Evolutionary conservation across 768 basidiomycete genomes (phyloP).

Genomic region (Mycena amicta): DNA sequence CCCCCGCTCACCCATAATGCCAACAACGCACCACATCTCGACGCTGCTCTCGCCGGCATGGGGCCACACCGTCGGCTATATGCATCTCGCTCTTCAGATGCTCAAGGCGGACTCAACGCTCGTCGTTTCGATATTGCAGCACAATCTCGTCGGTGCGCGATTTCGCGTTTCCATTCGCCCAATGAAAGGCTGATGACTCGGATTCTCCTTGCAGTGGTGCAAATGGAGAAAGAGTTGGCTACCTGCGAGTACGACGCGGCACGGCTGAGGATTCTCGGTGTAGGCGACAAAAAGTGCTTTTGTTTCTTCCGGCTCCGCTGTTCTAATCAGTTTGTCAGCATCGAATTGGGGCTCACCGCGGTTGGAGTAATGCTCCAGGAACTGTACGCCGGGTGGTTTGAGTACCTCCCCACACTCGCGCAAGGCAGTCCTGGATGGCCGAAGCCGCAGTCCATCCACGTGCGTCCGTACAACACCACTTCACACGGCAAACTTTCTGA

Average conservation of each 20-base stretch:
- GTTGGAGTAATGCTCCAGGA: neutral
- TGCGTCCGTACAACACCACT: neutral
- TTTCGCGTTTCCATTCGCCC: neutral
- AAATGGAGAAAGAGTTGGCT: constrained; percentile 8
- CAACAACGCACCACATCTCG: constrained; percentile 6
- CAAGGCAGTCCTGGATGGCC: constrained; percentile 8
- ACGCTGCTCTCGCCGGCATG: constrained; percentile 4
- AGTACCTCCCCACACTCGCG: neutral
- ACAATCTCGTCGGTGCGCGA: constrained; percentile 2
- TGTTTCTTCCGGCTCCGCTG: neutral
- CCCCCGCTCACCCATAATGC: too few relatives aligned
- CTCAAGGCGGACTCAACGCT: neutral
- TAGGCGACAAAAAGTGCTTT: constrained; percentile 1
- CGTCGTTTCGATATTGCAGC: constrained; percentile 3
- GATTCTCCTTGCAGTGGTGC: neutral
- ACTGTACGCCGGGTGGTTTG: constrained; percentile 9
- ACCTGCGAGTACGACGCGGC: constrained; percentile 2
- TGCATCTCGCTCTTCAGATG: neutral
- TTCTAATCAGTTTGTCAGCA: neutral
- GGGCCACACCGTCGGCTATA: constrained; percentile 11
- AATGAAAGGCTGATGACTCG: neutral
- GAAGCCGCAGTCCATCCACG: constrained; percentile 14
- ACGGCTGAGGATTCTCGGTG: constrained; percentile 6
- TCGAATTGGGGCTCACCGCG: neutral
- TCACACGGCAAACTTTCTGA: neutral